Evolutionary conservation across 257 asterid genomes (phyloP), one percentile per base, ranked within the genome.

Genomic region (Rauvolfia tetraphylla): DNA sequence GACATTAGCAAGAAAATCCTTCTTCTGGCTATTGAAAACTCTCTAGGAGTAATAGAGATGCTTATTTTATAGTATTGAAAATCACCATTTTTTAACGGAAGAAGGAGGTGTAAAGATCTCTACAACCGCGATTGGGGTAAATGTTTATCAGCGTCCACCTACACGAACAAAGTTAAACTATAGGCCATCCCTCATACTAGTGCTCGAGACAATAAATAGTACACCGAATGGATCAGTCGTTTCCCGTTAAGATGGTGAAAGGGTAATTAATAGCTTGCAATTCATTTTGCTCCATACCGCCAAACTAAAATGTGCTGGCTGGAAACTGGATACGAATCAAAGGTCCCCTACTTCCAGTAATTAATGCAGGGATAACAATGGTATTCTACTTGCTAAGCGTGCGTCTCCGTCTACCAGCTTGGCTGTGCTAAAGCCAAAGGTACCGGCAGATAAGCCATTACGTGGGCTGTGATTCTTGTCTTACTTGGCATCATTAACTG

Each of bases 401-500:
- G 0, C 3, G 38, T 74, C 79, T 39, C 7, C 67, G 36, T 42
- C 65, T 70, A 44, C 76, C 77, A 61, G 49, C 65, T 48, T 78
- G 73, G 67, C 38, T 56, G 39, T 13, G 36, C 18, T 69, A 22
- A 25, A 20, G 20, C 70, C 46, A 39, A 48, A 65, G 58, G 13
- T 20, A n/a, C 36, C 17, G 17, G 7, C 33, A 6, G 14, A 46
- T 71, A 39, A 69, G 14, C 46, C 3, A 56, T 76, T 62, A 39
- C 29, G 57, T 65, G 72, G 44, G 73, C 38, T 22, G 22, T 75
- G 42, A 63, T 71, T 71, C 20, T 76, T 82, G 76, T 76, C 86
- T 75, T 76, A 49, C 18, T 44, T 48, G 56, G 25, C 36, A 29
- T 63, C 73, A 54, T 54, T 42, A 42, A 18, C 20, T 66, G 18